Conservation (phyloP, 1,139 yeast species). For the Magnusiomyces clavatus region DNA sequence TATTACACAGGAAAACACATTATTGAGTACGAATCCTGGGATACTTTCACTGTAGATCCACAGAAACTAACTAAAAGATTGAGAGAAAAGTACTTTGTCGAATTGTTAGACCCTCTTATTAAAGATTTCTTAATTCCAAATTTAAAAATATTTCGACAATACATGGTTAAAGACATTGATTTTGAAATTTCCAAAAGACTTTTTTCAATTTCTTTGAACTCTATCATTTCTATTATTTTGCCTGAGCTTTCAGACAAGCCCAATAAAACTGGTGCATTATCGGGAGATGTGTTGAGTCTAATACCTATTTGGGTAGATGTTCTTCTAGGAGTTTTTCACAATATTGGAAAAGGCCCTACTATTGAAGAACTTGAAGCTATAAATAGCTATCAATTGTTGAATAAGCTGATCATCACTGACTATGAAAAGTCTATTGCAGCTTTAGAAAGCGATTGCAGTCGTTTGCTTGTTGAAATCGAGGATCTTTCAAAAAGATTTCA, state of each 20-base stretch:
- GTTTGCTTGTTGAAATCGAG: not conserved
- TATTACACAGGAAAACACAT: not conserved
- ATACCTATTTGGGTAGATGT: not conserved
- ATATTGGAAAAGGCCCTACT: constrained; percentile 1
- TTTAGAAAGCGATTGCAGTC: not conserved
- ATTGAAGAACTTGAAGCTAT: not conserved
- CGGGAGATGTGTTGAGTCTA: not conserved
- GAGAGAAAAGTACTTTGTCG: not conserved
- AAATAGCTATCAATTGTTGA: not conserved
- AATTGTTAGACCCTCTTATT: not conserved
- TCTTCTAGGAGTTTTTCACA: not conserved
- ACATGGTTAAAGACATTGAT: too few relatives aligned
- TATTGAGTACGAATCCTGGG: too few relatives aligned
- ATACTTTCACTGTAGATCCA: not conserved
- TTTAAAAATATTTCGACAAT: too few relatives aligned
- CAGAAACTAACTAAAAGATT: not conserved
- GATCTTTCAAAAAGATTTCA: not conserved
- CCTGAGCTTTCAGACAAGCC: constrained; percentile 1
- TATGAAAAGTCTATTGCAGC: not conserved
- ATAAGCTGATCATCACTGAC: not conserved
- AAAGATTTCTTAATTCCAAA: not conserved
- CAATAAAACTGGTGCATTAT: not conserved
- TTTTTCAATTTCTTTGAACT: not conserved
- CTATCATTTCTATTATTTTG: not conserved
- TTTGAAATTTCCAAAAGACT: not conserved